A percentile compares a stretch with the other conserved stretches of the same genome.
Evolutionary conservation across 139 green algal genomes (phyloP).

Genomic region (Tetradesmus obliquus): DNA sequence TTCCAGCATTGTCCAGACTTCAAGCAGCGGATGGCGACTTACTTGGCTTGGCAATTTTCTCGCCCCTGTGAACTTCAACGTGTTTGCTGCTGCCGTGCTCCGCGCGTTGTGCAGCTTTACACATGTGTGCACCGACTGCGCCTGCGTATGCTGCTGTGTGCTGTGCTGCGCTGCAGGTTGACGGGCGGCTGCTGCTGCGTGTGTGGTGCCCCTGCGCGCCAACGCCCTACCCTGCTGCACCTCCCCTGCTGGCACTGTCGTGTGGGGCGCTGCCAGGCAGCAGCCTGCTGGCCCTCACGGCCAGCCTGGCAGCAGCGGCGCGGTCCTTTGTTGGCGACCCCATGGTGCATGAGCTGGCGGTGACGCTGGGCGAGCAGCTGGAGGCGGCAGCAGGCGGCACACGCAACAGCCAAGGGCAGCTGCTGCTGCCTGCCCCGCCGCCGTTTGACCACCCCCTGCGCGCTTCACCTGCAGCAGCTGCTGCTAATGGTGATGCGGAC

Average conservation of each 20-base stretch:
- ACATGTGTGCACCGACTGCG: neutral
- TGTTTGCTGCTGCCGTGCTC: too few species aligned
- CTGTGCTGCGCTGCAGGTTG: neutral
- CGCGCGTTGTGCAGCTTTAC: too few species aligned
- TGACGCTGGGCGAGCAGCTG: conserved; percentile 32
- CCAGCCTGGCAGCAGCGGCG: conserved; percentile 26
- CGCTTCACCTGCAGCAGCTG: neutral
- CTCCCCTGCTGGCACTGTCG: conserved; percentile 61
- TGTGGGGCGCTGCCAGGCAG: conserved; percentile 44
- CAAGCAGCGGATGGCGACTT: neutral
- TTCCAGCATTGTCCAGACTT: neutral
- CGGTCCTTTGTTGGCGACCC: conserved; percentile 56
- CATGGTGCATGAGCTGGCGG: conserved; percentile 74
- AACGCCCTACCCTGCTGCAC: conserved; percentile 55
- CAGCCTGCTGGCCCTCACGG: conserved; percentile 63
- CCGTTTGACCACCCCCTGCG: conserved; percentile 26
- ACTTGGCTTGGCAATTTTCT: too few species aligned
- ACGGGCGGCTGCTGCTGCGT: neutral
- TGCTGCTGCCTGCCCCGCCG: neutral
- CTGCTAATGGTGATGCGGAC: neutral
- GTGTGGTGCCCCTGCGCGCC: conserved; percentile 22
- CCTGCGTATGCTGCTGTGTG: neutral
- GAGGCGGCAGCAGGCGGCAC: conserved; percentile 39
- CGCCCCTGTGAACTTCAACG: too few species aligned
- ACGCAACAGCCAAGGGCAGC: neutral